A percentile compares a stretch with the other conserved stretches of the same genome.
Conservation (phyloP, 2,329 filamentous ascomycete species). For the Sclerotinia glacialis region DNA sequence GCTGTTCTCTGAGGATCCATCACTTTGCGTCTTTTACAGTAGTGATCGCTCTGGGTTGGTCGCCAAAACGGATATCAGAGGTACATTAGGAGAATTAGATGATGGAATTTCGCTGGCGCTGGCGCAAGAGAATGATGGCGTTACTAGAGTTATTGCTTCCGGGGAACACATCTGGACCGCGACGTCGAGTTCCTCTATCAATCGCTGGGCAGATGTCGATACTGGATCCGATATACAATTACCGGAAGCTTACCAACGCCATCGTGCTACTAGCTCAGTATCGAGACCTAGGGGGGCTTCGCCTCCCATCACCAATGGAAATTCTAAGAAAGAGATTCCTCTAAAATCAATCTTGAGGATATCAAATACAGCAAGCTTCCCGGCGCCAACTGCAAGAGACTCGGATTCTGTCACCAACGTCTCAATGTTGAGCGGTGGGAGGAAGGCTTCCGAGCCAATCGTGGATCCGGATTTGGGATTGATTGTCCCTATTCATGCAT, state of each 20-base stretch:
- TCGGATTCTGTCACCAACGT: slow-evolving; percentile 54
- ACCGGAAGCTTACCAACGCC: slow-evolving; percentile 50
- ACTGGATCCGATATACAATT: slow-evolving; percentile 69
- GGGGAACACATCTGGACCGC: slow-evolving; percentile 64
- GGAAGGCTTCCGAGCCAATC: slow-evolving; percentile 58
- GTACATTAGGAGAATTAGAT: slow-evolving; percentile 69
- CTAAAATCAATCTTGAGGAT: slow-evolving; percentile 75
- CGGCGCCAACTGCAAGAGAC: slow-evolving; percentile 51
- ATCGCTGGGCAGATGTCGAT: slow-evolving; percentile 76
- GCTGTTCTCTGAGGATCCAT: slow-evolving; percentile 81
- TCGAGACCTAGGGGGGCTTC: slow-evolving; percentile 43
- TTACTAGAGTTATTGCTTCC: slow-evolving; percentile 61
- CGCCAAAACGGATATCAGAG: slow-evolving; percentile 91
- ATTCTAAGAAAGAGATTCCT: slow-evolving; percentile 65
- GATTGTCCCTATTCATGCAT: slow-evolving; percentile 62
- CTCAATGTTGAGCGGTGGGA: slow-evolving; percentile 46
- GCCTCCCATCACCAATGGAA: slow-evolving; percentile 39
- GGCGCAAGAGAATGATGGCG: slow-evolving; percentile 84
- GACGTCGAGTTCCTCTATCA: slow-evolving; percentile 70
- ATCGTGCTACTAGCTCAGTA: slow-evolving; percentile 47
- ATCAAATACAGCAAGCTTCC: slow-evolving; percentile 79
- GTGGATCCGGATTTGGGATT: slow-evolving; percentile 48
- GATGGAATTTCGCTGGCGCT: slow-evolving; percentile 88
- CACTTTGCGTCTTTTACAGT: slow-evolving; percentile 88
- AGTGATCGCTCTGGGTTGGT: slow-evolving; percentile 88